Percentiles rank a stretch among this genome's conserved stretches.
Evolutionary conservation across 192 early-diverging fungal genomes (phyloP).

Genomic region (Backusella circina): DNA sequence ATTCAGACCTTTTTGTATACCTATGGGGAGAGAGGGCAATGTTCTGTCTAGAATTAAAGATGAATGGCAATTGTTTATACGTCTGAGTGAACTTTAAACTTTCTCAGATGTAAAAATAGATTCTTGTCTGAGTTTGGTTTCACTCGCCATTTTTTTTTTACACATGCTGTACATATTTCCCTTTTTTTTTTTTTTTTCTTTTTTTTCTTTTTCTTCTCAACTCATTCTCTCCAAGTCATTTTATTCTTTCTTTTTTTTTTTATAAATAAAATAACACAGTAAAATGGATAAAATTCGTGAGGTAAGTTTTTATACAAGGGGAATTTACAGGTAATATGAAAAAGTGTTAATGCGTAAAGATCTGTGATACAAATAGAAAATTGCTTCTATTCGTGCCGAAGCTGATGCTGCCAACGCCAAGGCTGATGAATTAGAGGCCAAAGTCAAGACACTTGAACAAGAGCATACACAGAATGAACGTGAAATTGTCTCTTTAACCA

Average conservation of each 20-base stretch:
- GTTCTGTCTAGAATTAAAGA: conserved; percentile 1
- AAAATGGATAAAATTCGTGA: conserved; percentile 19
- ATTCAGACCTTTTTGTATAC: background rate
- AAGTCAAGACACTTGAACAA: conserved; percentile 50
- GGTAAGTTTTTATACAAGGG: background rate
- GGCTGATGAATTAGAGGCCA: conserved; percentile 53
- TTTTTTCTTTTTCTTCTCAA: background rate
- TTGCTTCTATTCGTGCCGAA: conserved; percentile 57
- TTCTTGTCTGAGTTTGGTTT: conserved; percentile 1
- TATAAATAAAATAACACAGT: background rate
- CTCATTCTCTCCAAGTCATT: background rate
- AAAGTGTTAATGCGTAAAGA: background rate
- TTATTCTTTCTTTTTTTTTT: background rate
- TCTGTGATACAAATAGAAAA: conserved; percentile 49
- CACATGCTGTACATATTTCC: background rate
- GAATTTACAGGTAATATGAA: background rate
- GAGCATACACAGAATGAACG: conserved; percentile 63
- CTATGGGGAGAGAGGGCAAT: conserved; percentile 10
- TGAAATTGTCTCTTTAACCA: conserved; percentile 68
- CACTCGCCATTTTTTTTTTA: background rate
- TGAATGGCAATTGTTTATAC: conserved; percentile 20
- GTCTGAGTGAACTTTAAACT: conserved; percentile 6
- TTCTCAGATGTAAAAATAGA: background rate
- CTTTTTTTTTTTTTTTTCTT: background rate
- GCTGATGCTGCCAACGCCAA: conserved; percentile 57